Conservation (phyloP, 805 yeast genomes). For the Lipomyces sp. region DNA sequence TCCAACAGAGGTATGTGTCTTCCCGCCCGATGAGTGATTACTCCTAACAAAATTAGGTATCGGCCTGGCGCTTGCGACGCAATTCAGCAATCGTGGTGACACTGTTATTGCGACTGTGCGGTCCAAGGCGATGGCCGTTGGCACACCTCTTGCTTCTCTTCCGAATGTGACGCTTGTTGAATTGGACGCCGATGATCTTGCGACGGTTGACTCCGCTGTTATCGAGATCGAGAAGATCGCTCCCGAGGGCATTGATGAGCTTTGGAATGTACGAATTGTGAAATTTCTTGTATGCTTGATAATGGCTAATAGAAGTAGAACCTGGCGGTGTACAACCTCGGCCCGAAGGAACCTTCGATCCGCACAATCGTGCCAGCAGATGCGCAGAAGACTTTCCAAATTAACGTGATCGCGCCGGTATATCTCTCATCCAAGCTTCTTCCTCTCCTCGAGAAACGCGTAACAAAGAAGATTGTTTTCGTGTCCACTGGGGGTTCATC, state of each 20-base stretch:
- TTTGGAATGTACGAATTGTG: not conserved
- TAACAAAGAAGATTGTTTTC: slow-evolving; percentile 9
- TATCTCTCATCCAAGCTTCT: not conserved
- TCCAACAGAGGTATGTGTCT: not conserved
- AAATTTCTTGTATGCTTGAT: not conserved
- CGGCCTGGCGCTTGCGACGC: slow-evolving; percentile 3
- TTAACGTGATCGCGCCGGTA: slow-evolving; percentile 5
- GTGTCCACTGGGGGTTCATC: slow-evolving; percentile 7
- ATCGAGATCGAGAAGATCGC: not conserved
- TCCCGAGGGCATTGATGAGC: slow-evolving; percentile 12
- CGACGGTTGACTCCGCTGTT: slow-evolving; percentile 1
- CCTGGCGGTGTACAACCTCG: not conserved
- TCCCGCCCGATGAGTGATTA: not conserved
- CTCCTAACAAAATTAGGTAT: not conserved
- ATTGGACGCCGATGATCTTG: not conserved
- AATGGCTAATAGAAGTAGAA: not conserved
- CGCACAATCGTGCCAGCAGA: not conserved
- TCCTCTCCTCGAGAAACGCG: slow-evolving; percentile 5
- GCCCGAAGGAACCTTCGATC: not conserved
- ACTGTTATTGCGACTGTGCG: slow-evolving; percentile 13
- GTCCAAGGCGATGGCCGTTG: not conserved
- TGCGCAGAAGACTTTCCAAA: not conserved
- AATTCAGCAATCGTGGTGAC: not conserved
- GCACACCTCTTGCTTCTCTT: not conserved
- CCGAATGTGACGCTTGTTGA: slow-evolving; percentile 9